A percentile compares a stretch with the other conserved stretches of the same genome.
Evolutionary conservation across 805 yeast species (phyloP).

Genomic region (Saccharomycopsis sp.): DNA sequence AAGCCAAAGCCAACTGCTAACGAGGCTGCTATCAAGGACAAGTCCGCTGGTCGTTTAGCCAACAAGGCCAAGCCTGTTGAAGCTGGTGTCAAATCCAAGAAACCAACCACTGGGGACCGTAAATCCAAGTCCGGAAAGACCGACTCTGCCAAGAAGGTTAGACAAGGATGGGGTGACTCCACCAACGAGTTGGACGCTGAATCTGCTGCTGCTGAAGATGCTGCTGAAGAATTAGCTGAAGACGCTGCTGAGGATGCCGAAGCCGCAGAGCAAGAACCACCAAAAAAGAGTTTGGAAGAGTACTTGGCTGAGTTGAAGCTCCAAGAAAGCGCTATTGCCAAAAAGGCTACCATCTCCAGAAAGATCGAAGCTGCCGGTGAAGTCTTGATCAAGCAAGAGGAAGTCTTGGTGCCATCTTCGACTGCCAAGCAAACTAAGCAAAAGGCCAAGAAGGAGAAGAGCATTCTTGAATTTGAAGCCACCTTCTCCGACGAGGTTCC

Average conservation of each 20-base stretch:
- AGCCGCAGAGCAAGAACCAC: conserved; percentile 40
- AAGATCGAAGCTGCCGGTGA: conserved; percentile 41
- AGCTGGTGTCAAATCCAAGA: conserved; percentile 46
- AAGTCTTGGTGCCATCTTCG: conserved; percentile 52
- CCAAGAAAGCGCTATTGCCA: conserved; percentile 51
- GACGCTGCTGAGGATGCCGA: conserved; percentile 34
- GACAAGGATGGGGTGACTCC: conserved; percentile 86
- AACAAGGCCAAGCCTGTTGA: conserved; percentile 44
- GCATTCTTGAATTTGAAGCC: conserved; percentile 66
- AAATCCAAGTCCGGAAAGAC: conserved; percentile 77
- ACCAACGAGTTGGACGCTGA: conserved; percentile 64
- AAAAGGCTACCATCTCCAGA: conserved; percentile 37
- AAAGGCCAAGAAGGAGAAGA: conserved; percentile 80
- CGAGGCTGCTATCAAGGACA: conserved; percentile 79
- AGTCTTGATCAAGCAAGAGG: conserved; percentile 55
- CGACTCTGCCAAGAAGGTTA: conserved; percentile 79
- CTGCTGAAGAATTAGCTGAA: conserved; percentile 36
- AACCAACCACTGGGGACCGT: conserved; percentile 55
- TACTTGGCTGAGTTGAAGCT: conserved; percentile 66
- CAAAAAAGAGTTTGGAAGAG: conserved; percentile 67
- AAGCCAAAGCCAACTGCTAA: conserved; percentile 71
- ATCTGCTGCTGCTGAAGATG: conserved; percentile 34
- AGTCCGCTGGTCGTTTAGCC: conserved; percentile 60
- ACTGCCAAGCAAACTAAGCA: conserved; percentile 59
- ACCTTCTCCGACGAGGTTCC: conserved; percentile 55